These are phyloP conservation scores for Furcasterigmium furcatum DNA, from an alignment of 2,329 filamentous ascomycete genomes.

Conservation along the genomic window DNA sequence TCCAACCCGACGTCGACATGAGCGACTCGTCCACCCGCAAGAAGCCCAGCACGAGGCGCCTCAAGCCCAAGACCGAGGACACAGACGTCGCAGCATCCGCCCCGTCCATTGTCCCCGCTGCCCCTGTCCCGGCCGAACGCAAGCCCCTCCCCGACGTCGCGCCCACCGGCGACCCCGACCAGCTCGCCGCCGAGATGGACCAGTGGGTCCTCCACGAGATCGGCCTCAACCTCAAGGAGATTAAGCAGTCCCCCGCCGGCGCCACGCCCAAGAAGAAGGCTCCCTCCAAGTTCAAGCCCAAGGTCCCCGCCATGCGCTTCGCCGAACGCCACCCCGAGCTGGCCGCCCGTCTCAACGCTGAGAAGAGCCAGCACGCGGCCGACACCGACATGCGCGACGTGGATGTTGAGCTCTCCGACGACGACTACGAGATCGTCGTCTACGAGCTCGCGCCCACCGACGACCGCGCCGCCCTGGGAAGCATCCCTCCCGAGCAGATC, in stretches of 20 bases:
- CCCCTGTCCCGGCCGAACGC: conserved; percentile 6
- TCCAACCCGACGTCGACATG: not conserved
- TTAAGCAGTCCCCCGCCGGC: conserved; percentile 15
- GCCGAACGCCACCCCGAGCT: conserved; percentile 51
- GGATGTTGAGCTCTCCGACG: conserved; percentile 42
- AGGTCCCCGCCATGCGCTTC: conserved; percentile 51
- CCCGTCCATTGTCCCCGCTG: not conserved
- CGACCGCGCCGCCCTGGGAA: conserved; percentile 42
- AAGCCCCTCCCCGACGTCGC: conserved; percentile 21
- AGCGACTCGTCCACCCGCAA: not conserved
- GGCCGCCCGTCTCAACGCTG: conserved; percentile 9
- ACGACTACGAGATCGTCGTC: conserved; percentile 62
- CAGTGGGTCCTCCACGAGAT: conserved; percentile 58
- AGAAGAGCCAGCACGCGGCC: conserved; percentile 16
- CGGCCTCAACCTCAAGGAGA: conserved; percentile 44
- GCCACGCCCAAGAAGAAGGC: conserved; percentile 8
- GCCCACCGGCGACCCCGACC: conserved; percentile 41
- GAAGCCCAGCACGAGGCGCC: not conserved
- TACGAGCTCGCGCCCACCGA: conserved; percentile 54
- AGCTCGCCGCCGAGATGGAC: conserved; percentile 53
- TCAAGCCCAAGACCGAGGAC: not conserved
- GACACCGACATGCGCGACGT: conserved; percentile 34
- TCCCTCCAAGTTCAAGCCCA: conserved; percentile 49
- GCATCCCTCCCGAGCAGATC: conserved; percentile 46
- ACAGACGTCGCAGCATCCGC: not conserved